Base-by-base conservation (phyloP, 179 eudicot species). In the Silene noctiflora region DNA sequence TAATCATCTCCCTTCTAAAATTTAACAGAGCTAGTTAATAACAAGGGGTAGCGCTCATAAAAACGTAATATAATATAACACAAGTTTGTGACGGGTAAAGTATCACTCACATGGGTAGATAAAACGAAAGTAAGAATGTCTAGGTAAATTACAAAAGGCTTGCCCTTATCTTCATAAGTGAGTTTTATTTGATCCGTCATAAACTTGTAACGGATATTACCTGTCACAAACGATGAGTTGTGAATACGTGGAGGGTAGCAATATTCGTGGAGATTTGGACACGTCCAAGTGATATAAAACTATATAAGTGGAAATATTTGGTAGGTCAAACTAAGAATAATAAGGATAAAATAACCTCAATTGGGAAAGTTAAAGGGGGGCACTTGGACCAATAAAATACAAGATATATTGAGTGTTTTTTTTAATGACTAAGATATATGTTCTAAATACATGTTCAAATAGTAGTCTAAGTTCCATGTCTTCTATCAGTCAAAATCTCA, bases 311-410 rank as follows among this genome's bases (percentile, higher is more conserved):
- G 81, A 66, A 84, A 51, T 69, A 78, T 80, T 81, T 77, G 84
- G 82, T 75, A 24, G 81, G 87, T 86, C 84, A 84, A 82, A 80
- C 42, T 33, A 74, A 48, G 82, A 81, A 81, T 75, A 70, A 48
- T 31, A 77, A 31, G 22, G 67, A 74, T 69, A 61, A 33, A 62
- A 63, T 10, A 44, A 48, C 29, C 72, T 75, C 66, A 25, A 46
- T 25, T 78, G 17, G 64, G 29, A 51, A 48, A 21, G 6, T 5
- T 13, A 35, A 6, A 17, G 53, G 29, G 69, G 53, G 65, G 16
- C 29, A 81, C 55, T 31, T 81, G 81, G 84, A 77, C 81, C 84
- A 77, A 81, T 55, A 8, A 81, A 1, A 2, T 24, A n/a, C 39
- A 6, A 46, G 5, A 13, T 19, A 51, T 63, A 14, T 73, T 72